A percentile compares a stretch with the other conserved stretches of the same genome.
Conservation (phyloP, 2,329 filamentous ascomycete genomes). For the Cercospora brassicicola region DNA sequence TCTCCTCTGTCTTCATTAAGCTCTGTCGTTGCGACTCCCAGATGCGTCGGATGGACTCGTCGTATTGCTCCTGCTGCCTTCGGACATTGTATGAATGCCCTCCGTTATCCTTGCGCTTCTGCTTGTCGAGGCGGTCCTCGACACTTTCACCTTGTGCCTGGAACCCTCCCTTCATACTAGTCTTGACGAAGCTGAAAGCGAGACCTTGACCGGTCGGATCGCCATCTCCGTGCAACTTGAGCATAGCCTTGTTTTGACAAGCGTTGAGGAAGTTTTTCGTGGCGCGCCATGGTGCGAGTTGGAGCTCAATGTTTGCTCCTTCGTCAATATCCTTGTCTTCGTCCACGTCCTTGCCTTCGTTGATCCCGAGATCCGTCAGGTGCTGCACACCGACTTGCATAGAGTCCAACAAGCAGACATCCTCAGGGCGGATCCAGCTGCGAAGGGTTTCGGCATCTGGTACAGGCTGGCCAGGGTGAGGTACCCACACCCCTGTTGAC, state of each 20-base stretch:
- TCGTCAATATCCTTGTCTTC: slow-evolving; percentile 63
- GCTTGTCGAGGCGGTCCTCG: slow-evolving; percentile 81
- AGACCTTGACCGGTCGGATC: slow-evolving; percentile 92
- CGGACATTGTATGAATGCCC: slow-evolving; percentile 98
- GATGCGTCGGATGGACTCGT: slow-evolving; percentile 84
- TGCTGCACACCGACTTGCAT: slow-evolving; percentile 96
- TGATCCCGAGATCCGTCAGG: slow-evolving; percentile 86
- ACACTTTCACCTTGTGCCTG: slow-evolving; percentile 86
- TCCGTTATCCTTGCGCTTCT: slow-evolving; percentile 65
- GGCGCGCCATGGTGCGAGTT: slow-evolving; percentile 92
- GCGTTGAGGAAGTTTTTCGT: slow-evolving; percentile 96
- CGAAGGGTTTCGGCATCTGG: slow-evolving; percentile 81
- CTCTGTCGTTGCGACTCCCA: slow-evolving; percentile 86
- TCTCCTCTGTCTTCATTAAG: slow-evolving; percentile 70
- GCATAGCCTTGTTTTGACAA: slow-evolving; percentile 92
- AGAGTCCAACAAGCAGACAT: slow-evolving; percentile 88
- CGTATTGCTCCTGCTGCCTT: slow-evolving; percentile 87
- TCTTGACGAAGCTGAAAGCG: slow-evolving; percentile 95
- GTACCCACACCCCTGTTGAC: slow-evolving; percentile 72
- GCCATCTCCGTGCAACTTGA: slow-evolving; percentile 88
- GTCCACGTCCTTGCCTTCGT: slow-evolving; percentile 62
- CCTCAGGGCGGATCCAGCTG: slow-evolving; percentile 89
- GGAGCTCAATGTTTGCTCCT: slow-evolving; percentile 76
- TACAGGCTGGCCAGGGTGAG: slow-evolving; percentile 69
- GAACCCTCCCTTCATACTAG: slow-evolving; percentile 98